Evolutionary conservation across 2,329 filamentous ascomycete genomes (phyloP), one percentile per base, ranked within the genome.

Genomic region (Colletotrichum lupini): DNA sequence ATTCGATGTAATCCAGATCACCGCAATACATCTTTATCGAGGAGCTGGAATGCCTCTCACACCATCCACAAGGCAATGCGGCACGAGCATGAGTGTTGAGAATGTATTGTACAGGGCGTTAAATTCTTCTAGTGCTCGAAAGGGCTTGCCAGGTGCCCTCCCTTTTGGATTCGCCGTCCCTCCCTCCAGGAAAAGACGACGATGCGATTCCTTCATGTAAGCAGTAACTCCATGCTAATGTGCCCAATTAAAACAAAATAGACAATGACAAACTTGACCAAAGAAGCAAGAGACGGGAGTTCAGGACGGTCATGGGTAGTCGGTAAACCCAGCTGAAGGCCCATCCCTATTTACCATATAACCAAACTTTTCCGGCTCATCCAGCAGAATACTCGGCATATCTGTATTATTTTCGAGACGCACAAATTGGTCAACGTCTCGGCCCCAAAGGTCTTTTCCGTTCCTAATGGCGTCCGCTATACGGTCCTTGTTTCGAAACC

Each of bases 361-460:
- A 12, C 77, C 76, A 75, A 86, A 88, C 32, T 81, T 82, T 9
- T 83, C 80, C 5, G 76, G 76, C 35, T 85, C 78, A 5, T 79
- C 77, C 14, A 82, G 76, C 73, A 91, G 76, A 59, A 87, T 85
- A n/a, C 72, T 65, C 4, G 90, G 90, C 63, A 92, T 77, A 75
- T 92, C 90, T 58, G 75, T 75, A 69, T 90, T 90, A 37, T 83
- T 78, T 2, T 88, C 84, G 19, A 91, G 78, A 63, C 84, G 82
- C 7, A 84, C 81, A 75, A 88, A 91, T 8, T 79, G 77, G 75
- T 91, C 83, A 1, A 78, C 80, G 28, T 81, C 75, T 24, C 89
- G 83, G 19, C 87, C 88, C 85, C 88, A 91, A 5, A 91, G 77
- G 74, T 92, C 89, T 70, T 82, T 78, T 0, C 90, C 90, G 19